Conservation (phyloP, 2,329 filamentous ascomycete species). For the Periconia digitata region DNA sequence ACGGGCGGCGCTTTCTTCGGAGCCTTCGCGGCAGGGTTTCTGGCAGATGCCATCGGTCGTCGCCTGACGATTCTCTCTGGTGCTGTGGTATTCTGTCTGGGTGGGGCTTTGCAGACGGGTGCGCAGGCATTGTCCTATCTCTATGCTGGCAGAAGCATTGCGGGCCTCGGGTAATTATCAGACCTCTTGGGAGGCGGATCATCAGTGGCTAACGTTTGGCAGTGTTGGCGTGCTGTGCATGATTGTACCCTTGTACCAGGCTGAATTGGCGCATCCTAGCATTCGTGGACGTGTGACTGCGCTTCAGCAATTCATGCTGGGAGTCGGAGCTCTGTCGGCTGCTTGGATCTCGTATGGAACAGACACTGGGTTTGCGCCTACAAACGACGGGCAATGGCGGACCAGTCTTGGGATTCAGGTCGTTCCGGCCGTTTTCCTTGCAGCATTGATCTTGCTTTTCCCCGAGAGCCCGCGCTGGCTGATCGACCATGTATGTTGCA, state of each 20-base stretch:
- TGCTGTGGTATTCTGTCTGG: conserved; percentile 70
- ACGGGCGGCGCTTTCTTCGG: conserved; percentile 76
- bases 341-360: conserved; percentile 71
- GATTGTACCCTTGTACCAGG: conserved; percentile 74
- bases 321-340: conserved; percentile 71
- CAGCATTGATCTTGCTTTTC: conserved; percentile 69
- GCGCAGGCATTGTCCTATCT: conserved; percentile 63
- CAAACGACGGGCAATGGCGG: conserved; percentile 60
- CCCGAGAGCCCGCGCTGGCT: conserved; percentile 72
- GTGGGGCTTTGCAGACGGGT: conserved; percentile 72
- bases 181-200: neutral
- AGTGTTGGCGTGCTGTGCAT: conserved; percentile 64
- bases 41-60: conserved; percentile 67
- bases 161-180: conserved; percentile 61
- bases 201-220: conserved; percentile 3
- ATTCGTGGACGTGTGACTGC: conserved; percentile 76
- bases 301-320: conserved; percentile 81
- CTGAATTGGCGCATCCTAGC: conserved; percentile 74
- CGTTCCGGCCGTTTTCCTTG: conserved; percentile 66
- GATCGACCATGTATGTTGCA: conserved; percentile 60
- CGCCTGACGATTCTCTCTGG: conserved; percentile 72
- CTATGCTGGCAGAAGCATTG: conserved; percentile 69
- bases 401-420: conserved; percentile 70
- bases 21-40: conserved; percentile 63
- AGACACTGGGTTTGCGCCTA: conserved; percentile 53